Base-by-base conservation (phyloP, 2,329 filamentous ascomycete species). In the Cladosporium sp. region DNA sequence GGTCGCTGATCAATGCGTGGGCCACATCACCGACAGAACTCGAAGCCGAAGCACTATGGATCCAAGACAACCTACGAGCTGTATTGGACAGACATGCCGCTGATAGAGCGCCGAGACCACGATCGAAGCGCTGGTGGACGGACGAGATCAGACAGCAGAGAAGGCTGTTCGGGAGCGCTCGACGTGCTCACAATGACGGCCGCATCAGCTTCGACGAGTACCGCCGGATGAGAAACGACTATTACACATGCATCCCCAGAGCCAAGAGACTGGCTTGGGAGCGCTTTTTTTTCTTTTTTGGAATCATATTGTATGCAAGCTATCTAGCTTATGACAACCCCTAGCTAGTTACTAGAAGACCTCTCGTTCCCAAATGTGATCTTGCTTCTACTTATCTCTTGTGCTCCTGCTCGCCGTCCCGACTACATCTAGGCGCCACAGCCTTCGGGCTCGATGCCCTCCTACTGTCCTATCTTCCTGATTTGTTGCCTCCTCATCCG, bases 251-350 rank as follows among this genome's bases (percentile, higher is more conserved):
- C 30, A n/a, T 32, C 6, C 30, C 11, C 1, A 32, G 30, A 32
- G 6, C 30, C 30, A 32, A 32, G 30, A 32, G 30, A 32, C 5
- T 32, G 30, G 30, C 30, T n/a, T 32, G 30, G 30, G 30, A 32
- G 9, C 30, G 30, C 30, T 32, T 32, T 32, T n/a, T 32, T 43
- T 43, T 30, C 30, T 43, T 43, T 43, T 29, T 29, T 43, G 22
- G 17, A 43, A 43, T 43, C 41, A 43, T 43, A 43, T 24, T 32
- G 41, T 24, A 43, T 43, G 22, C 41, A 43, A 43, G 41, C 41
- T 43, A 30, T 29, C 9, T 43, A 43, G 41, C 41, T 43, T 43
- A 43, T 15, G 34, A 37, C 8, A 37, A 37, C n/a, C 34, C 34
- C 34, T 43, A 17, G 41, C 41, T 30, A 30, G 27, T 22, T 40